Conservation (phyloP, 83 land plant genomes). For the Thuja plicata region DNA sequence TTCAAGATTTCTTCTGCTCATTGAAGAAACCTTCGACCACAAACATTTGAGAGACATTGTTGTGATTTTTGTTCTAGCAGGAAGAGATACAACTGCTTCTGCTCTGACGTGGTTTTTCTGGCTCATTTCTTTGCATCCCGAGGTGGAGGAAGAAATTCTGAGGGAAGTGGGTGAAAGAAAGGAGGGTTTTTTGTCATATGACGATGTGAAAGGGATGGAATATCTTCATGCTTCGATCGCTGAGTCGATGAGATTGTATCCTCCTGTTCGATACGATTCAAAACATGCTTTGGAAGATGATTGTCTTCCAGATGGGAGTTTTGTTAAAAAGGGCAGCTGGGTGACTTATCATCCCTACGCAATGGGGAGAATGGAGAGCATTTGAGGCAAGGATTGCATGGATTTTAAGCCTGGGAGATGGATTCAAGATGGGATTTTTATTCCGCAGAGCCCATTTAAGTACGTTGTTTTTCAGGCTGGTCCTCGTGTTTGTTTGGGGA, state of each 20-base stretch:
- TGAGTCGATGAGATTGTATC: constrained; percentile 49
- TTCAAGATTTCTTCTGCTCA: constrained; percentile 24
- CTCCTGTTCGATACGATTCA: constrained; percentile 52
- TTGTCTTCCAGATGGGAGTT: constrained; percentile 47
- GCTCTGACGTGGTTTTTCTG: constrained; percentile 35
- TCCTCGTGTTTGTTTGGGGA: constrained; percentile 48
- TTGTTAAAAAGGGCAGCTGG: constrained; percentile 37
- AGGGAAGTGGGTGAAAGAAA: background rate
- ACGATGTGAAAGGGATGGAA: constrained; percentile 18
- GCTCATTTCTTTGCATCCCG: constrained; percentile 20
- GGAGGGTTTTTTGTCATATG: background rate
- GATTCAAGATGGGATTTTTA: constrained; percentile 32
- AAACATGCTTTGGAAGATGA: constrained; percentile 34
- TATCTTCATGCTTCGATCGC: constrained; percentile 29
- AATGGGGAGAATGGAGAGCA: too few species aligned
- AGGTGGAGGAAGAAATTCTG: background rate
- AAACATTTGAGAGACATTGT: constrained; percentile 31
- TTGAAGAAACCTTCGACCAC: constrained; percentile 5
- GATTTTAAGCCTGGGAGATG: constrained; percentile 59
- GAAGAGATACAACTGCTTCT: constrained; percentile 30
- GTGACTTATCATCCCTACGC: constrained; percentile 43
- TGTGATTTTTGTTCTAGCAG: constrained; percentile 37
- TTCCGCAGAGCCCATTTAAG: constrained; percentile 34
- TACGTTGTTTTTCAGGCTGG: constrained; percentile 60
- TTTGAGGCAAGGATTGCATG: constrained; percentile 47